Evolutionary conservation across 495 filamentous ascomycete genomes (phyloP).

Genomic region (Viridothelium virens): DNA sequence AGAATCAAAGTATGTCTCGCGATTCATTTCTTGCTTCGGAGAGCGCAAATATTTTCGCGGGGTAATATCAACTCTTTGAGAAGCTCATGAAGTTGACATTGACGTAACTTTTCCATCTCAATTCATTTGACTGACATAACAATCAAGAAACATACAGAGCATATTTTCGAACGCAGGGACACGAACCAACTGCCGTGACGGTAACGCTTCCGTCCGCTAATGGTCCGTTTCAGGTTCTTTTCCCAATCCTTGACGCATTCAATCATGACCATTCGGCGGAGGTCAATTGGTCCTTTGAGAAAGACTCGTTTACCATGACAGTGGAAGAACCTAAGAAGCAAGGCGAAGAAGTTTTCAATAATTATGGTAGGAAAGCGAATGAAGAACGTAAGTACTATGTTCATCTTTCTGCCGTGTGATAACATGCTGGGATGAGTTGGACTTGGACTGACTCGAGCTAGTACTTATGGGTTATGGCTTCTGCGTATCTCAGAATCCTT

Average conservation of each 20-base stretch:
- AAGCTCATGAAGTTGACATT: too few relatives aligned
- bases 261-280: conserved; percentile 53
- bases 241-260: conserved; percentile 54
- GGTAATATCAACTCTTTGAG: too few relatives aligned
- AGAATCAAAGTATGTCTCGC: not conserved
- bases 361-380: conserved; percentile 61
- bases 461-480: conserved; percentile 66
- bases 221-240: conserved; percentile 42
- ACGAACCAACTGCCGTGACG: not conserved
- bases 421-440: not conserved
- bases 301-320: conserved; percentile 42
- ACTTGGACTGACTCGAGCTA: conserved; percentile 25
- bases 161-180: not conserved
- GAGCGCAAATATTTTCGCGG: not conserved
- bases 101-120: too few relatives aligned
- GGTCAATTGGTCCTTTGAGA: conserved; percentile 53
- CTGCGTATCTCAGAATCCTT: conserved; percentile 48
- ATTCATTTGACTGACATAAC: not conserved
- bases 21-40: not conserved
- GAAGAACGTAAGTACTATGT: conserved; percentile 46
- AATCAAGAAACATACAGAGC: conserved; percentile 2
- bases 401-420: not conserved
- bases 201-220: not conserved
- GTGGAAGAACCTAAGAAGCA: conserved; percentile 41
- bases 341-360: conserved; percentile 55